phyloP scores from a whole-genome alignment of 2,329 filamentous ascomycete genomes.

The Pseudogymnoascus sp. region DNA sequence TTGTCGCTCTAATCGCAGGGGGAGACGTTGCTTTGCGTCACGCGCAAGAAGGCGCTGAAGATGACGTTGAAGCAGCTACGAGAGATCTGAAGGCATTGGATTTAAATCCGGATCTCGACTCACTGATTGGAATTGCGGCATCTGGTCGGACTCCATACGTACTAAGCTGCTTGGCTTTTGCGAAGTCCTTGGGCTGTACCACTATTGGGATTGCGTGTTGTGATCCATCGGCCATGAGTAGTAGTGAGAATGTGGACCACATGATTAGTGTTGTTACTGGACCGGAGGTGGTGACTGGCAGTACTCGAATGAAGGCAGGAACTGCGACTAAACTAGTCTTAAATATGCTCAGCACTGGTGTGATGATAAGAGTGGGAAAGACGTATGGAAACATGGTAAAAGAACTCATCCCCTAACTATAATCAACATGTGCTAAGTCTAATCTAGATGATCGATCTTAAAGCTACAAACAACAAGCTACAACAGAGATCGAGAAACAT shows the following conservation, averaged over 20 bases:
- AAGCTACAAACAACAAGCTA: conserved; percentile 34
- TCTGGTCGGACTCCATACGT: conserved; percentile 38
- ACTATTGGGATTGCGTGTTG: conserved; percentile 34
- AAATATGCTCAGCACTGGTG: conserved; percentile 38
- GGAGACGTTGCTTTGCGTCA: conserved; percentile 35
- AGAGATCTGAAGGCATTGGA: conserved; percentile 27
- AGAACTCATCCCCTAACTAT: not conserved
- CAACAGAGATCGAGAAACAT: conserved; percentile 31
- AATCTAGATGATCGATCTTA: conserved; percentile 31
- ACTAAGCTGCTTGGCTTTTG: conserved; percentile 32
- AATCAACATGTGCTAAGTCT: not conserved
- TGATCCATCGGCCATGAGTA: conserved; percentile 28
- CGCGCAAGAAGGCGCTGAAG: conserved; percentile 37
- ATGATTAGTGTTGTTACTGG: conserved; percentile 35
- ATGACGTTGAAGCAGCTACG: conserved; percentile 27
- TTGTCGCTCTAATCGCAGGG: conserved; percentile 36
- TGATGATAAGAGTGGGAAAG: conserved; percentile 36
- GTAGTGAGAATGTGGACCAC: conserved; percentile 24
- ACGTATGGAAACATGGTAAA: conserved; percentile 36
- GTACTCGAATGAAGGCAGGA: conserved; percentile 39
- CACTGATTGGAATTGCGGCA: conserved; percentile 36
- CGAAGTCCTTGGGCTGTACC: conserved; percentile 29
- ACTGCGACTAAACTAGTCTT: conserved; percentile 38
- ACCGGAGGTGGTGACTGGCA: conserved; percentile 38
- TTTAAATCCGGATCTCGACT: conserved; percentile 29